Evolutionary conservation across 75 land plant genomes (phyloP), one percentile per base, ranked within the genome.

Genomic region (Selaginella tamariscina): DNA sequence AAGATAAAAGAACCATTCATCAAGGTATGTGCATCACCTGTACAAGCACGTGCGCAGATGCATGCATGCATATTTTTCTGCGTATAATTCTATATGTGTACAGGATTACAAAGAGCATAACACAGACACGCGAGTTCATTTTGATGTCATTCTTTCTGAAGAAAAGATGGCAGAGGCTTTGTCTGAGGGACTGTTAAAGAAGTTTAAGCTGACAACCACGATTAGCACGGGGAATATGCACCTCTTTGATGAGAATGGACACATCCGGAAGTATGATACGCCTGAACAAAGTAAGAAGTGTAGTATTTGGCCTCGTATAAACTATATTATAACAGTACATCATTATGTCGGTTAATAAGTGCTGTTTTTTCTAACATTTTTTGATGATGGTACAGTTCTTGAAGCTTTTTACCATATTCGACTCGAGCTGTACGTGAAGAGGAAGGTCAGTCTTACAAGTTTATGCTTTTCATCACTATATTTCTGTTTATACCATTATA

Each of bases 221-320:
- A 82, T 95, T n/a, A 85, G 92, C 73, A 95, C 96, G 22, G 87
- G 82, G 55, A 95, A 95, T 77, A 91, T 95, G 99, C 91, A 95
- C 56, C 77, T 95, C 29, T 95, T 95, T 77, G 96, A 95, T 73
- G 23, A 85, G 26, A 74, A 74, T 0, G 97, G 99, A 1, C 55
- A 64, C 2, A 95, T 95, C 23, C 83, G 87, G 72, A 90, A 88
- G 73, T 95, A 87, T 70, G 99, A 90, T 32, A 80, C 83, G 13
- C 96, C 99, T 11, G 99, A 90, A 72, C 80, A 95, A 66, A 88
- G 99, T 95, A 82, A 39, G n/a, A n/a, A n/a, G n/a, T n/a, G n/a
- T n/a, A n/a, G n/a, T n/a, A n/a, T n/a, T n/a, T n/a, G n/a, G n/a
- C n/a, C n/a, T n/a, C n/a, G n/a, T n/a, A n/a, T n/a, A n/a, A n/a